Conservation (phyloP, 2,329 filamentous ascomycete species). For the Elsinoe necatrix region DNA sequence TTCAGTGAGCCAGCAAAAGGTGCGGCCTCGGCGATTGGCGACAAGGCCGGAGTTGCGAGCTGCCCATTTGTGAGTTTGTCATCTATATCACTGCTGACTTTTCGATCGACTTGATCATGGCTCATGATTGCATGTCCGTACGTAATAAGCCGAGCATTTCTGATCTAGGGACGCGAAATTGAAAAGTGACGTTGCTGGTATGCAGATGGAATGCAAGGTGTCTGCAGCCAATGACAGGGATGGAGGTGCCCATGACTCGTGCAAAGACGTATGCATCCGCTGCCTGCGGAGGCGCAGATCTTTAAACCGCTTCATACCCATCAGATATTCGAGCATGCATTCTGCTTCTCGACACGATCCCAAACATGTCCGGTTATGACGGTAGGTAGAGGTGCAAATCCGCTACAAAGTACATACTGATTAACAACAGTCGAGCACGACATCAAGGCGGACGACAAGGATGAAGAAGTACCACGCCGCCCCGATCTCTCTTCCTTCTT, state of each 20-base stretch:
- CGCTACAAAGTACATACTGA: background rate
- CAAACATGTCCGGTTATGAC: conserved; percentile 40
- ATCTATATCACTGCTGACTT: background rate
- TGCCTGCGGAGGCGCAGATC: background rate
- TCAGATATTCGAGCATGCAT: background rate
- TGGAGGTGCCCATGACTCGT: conserved; percentile 7
- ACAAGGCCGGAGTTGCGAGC: conserved; percentile 25
- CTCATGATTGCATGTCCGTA: conserved; percentile 2
- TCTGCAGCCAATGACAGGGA: conserved; percentile 13
- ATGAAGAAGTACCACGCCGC: conserved; percentile 38
- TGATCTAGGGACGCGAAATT: background rate
- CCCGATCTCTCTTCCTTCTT: conserved; percentile 60
- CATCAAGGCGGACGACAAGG: conserved; percentile 33
- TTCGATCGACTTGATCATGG: background rate
- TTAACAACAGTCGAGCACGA: conserved; percentile 40
- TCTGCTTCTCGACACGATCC: background rate
- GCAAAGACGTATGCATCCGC: conserved; percentile 1
- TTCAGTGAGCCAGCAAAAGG: background rate
- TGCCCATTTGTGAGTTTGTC: conserved; percentile 17
- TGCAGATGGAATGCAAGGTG: conserved; percentile 7
- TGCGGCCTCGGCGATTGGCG: conserved; percentile 25
- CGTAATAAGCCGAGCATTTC: conserved; percentile 5
- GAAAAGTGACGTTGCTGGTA: background rate
- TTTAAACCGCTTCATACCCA: background rate
- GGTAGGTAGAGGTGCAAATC: conserved; percentile 23